Base-by-base conservation (phyloP, 176 grass and related monocot genomes). In the Eleusine coracana region DNA sequence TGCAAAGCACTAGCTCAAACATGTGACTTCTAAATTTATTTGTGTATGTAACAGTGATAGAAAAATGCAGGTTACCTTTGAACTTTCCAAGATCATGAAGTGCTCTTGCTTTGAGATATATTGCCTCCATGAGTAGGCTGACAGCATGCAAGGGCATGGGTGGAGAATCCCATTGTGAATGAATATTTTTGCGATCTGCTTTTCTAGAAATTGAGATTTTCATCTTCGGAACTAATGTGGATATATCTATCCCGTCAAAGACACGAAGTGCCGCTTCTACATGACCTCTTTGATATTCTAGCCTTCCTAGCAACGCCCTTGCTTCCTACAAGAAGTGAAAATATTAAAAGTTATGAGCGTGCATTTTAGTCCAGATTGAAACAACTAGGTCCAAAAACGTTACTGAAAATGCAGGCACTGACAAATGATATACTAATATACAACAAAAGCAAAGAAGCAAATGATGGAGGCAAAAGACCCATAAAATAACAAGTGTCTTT, bases 211-310 rank as follows among this genome's bases (percentile, higher is more conserved):
- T 89, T 49, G 89, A 73, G 11, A 88, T 84, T 80, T 90, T 94
- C 83, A 99, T 99, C 84, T 99, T 94, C 74, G 93, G 91, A 69
- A 90, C 76, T 74, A 95, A 81, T 67, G 89, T 74, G 77, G 80
- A 78, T 61, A 96, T 82, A 83, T 99, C 97, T 87, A 99, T 96
- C 56, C 89, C 89, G 71, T 90, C 91, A 84, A 90, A 99, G 77
- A 99, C 90, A 85, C 80, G 91, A 71, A 94, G 82, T 55, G 97
- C 97, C 16, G 89, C 93, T 85, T 96, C 97, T 56, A 87, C 82
- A 90, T 99, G 90, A n/a, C 97, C 97, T 39, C 86, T 83, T 68
- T 96, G 89, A 80, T 96, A 99, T 73, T 99, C 97, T 74, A 99
- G 45, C 80, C 93, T 99, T 88, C 91, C 97, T 82, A 99, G 87